Conservation (phyloP, 2,329 filamentous ascomycete genomes). For the Parastagonospora avenae region DNA sequence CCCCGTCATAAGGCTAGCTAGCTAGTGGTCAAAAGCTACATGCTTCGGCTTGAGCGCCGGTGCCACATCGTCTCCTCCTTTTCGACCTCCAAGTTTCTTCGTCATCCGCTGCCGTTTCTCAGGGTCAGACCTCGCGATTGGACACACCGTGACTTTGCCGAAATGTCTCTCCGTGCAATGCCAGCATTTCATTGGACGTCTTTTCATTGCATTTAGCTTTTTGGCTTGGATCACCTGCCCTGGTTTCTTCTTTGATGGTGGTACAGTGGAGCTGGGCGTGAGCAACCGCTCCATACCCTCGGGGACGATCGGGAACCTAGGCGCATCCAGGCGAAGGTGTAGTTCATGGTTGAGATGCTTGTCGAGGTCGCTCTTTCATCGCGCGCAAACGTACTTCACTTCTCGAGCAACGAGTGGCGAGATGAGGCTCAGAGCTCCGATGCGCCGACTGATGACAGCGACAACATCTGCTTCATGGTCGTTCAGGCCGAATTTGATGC, state of each 20-base stretch:
- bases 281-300: background rate
- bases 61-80: background rate
- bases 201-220: background rate
- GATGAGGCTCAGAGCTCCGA: conserved; percentile 9
- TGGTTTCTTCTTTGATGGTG: background rate
- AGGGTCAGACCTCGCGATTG: background rate
- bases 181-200: conserved; percentile 15
- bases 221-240: background rate
- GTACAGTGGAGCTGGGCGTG: background rate
- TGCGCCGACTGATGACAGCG: conserved; percentile 2
- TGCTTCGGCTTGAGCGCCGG: no score
- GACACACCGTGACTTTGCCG: conserved; percentile 10
- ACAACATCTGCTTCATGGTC: background rate
- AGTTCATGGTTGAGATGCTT: background rate
- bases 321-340: background rate
- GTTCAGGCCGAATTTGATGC: background rate
- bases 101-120: background rate
- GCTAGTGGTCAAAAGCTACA: no score
- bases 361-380: conserved; percentile 8
- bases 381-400: conserved; percentile 12
- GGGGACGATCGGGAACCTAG: background rate
- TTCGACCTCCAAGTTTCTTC: conserved; percentile 2
- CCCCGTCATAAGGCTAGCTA: no score
- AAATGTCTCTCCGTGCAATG: conserved; percentile 17
- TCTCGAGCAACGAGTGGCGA: conserved; percentile 11